These are phyloP conservation scores for Aspergillus melleus DNA, from an alignment of 2,329 filamentous ascomycete species.

Conservation along the genomic window DNA sequence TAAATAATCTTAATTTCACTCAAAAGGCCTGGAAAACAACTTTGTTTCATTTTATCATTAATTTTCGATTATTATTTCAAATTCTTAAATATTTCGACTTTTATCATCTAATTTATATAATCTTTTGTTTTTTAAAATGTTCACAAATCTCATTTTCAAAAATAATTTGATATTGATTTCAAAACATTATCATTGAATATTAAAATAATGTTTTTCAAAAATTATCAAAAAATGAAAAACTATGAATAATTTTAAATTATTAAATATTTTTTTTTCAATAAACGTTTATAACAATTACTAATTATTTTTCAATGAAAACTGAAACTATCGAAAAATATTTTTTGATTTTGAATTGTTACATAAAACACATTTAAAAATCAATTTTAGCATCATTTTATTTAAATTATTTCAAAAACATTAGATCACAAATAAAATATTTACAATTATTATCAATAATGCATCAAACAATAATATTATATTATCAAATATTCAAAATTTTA, in stretches of 20 bases:
- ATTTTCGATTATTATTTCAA: neutral
- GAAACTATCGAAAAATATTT: neutral
- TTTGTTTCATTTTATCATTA: too few relatives aligned
- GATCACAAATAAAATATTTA: too few relatives aligned
- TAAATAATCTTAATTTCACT: too few relatives aligned
- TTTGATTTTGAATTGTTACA: too few relatives aligned
- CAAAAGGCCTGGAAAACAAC: too few relatives aligned
- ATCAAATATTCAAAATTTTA: too few relatives aligned
- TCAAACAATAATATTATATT: too few relatives aligned
- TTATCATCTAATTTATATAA: neutral
- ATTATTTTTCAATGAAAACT: constrained; percentile 14
- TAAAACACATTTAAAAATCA: too few relatives aligned
- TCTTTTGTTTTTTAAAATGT: neutral
- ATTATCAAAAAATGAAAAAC: neutral
- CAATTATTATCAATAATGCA: too few relatives aligned
- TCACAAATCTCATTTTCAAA: neutral
- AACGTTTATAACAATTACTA: constrained; percentile 13
- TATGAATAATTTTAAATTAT: constrained; percentile 6
- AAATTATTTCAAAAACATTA: too few relatives aligned
- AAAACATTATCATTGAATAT: neutral
- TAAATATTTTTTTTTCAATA: constrained; percentile 11
- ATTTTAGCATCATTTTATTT: too few relatives aligned
- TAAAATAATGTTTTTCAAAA: neutral
- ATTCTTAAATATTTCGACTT: constrained; percentile 1
- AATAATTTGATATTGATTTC: neutral